A percentile compares a stretch with the other conserved stretches of the same genome.
phyloP scores from a whole-genome alignment of 148 eudicot genomes.

The Amaranthus palmeri region DNA sequence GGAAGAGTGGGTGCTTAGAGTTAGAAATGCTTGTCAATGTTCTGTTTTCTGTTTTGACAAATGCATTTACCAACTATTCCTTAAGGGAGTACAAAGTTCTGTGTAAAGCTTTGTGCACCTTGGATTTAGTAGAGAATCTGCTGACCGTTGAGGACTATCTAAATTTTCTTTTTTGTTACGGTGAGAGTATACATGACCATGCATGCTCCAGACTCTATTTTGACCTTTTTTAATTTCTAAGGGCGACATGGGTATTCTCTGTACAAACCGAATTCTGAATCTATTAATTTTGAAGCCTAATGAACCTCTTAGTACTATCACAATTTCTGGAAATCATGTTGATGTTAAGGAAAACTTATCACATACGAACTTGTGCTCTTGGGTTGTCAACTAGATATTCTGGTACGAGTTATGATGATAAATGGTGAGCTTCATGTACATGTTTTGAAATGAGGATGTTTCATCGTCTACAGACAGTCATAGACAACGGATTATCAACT shows the following conservation, averaged over 20 bases:
- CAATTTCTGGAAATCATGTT: too few relatives aligned
- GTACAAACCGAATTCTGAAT: too few relatives aligned
- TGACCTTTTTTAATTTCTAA: too few relatives aligned
- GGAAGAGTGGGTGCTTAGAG: background rate
- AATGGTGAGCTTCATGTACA: background rate
- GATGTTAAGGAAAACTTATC: too few relatives aligned
- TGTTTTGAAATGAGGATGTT: background rate
- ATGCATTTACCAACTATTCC: background rate
- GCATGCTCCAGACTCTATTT: too few relatives aligned
- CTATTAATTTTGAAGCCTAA: background rate
- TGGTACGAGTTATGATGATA: background rate
- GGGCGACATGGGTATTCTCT: too few relatives aligned
- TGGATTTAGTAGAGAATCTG: background rate
- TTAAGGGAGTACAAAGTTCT: background rate
- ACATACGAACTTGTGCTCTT: background rate
- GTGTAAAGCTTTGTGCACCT: background rate
- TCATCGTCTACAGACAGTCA: constrained; percentile 61
- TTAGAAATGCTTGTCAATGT: background rate
- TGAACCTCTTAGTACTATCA: background rate
- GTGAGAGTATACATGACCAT: too few relatives aligned
- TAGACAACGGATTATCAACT: constrained; percentile 82
- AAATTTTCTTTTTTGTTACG: too few relatives aligned
- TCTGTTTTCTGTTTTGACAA: too few relatives aligned
- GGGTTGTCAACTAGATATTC: background rate
- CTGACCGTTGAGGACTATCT: too few relatives aligned